phyloP scores from a whole-genome alignment of 331 rosid species.

The Malus hybrid region DNA sequence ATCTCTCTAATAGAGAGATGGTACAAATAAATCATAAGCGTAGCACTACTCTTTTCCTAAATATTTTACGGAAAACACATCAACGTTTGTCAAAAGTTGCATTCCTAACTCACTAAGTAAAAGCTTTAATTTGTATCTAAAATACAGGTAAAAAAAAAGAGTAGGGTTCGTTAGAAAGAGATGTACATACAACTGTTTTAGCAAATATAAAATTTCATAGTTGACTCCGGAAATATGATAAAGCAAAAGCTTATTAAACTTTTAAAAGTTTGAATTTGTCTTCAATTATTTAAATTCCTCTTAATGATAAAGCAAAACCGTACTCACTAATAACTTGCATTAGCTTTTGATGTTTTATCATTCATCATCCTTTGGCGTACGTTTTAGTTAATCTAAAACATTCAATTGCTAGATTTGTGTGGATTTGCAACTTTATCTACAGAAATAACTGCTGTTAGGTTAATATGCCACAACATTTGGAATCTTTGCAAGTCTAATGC shows the following conservation, averaged over 20 bases:
- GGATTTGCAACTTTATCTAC: not conserved
- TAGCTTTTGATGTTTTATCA: not conserved
- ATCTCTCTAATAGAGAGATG: too few species aligned
- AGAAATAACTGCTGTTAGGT: not conserved
- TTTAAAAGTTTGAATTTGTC: not conserved
- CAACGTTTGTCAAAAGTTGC: not conserved
- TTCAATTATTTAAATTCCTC: not conserved
- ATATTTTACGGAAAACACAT: too few species aligned
- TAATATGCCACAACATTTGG: not conserved
- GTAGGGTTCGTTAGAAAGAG: too few species aligned
- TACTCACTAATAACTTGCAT: not conserved
- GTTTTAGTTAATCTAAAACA: not conserved
- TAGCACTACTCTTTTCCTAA: too few species aligned
- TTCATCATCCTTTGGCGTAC: not conserved
- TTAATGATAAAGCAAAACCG: not conserved
- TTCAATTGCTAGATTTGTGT: not conserved
- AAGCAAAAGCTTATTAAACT: not conserved
- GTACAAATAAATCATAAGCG: too few species aligned
- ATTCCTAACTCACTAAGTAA: not conserved
- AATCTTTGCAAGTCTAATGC: not conserved
- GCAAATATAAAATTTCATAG: too few species aligned
- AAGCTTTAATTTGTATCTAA: not conserved
- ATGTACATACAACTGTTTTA: too few species aligned
- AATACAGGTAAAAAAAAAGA: too few species aligned
- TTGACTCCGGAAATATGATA: too few species aligned